Base-by-base conservation (phyloP, 495 filamentous ascomycete species). In the Talaromyces ruber region DNA sequence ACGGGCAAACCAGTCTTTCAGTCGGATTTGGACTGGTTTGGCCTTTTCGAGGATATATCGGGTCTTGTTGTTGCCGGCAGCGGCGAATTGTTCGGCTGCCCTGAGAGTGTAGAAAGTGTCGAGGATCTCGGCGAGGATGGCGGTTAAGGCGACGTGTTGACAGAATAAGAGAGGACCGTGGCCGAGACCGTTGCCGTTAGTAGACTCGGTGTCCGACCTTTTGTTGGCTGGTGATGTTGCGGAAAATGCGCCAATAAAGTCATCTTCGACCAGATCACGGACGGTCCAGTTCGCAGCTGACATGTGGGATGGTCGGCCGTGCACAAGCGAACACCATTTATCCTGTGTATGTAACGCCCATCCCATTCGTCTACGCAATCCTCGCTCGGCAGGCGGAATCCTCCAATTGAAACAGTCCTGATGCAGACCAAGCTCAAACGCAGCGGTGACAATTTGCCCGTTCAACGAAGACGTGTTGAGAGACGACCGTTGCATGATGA, bases 401-500 rank as follows among this genome's bases (percentile, higher is more conserved):
- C 74, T 68, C 83, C 83, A 86, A 34, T 73, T 70, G 8, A 79
- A 75, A 62, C 82, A 82, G 64, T 84, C 82, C 57, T 84, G 79
- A 63, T 85, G 79, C 8, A 86, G 72, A 18, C 82, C 83, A 3
- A 86, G 73, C 63, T 81, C 80, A 57, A 83, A 83, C 11, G 79
- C 75, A n/a, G 77, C 78, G 11, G 79, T 80, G 61, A 82, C 78
- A 32, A 84, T 62, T 71, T 97, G 93, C 0, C 90, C 89, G 16
- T 93, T 97, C 62, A 95, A 77, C 2, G 89, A 88, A 77, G 92
- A 91, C 26, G 92, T 89, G 65, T 92, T 90, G 1, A 93, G 82
- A 52, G 92, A 89, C 18, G 93, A 92, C 45, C 91, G 84, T 67
- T 98, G 93, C 64, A 93, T 88, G 22, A 98, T 81, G 37, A 98